Conservation (phyloP, 495 filamentous ascomycete genomes). For the Filosporella fistucella region DNA sequence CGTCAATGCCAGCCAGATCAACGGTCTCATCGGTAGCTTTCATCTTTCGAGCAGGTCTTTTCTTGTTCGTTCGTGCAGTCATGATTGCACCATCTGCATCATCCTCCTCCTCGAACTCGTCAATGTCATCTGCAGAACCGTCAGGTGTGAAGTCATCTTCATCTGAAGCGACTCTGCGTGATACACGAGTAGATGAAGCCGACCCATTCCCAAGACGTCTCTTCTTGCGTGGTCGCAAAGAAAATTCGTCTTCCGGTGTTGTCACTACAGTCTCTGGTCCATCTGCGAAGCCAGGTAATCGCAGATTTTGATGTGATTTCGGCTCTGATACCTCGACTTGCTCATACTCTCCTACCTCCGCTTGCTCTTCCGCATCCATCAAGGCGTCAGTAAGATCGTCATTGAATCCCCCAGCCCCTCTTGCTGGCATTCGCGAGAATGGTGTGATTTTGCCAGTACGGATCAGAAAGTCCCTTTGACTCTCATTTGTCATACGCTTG, state of each 20-base stretch:
- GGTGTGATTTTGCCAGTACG: constrained; percentile 97
- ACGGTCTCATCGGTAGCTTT: constrained; percentile 49
- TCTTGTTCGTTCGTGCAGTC: constrained; percentile 32
- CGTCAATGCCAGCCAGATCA: constrained; percentile 76
- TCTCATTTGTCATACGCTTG: constrained; percentile 69
- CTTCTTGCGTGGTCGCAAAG: constrained; percentile 44
- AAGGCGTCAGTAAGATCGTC: constrained; percentile 67
- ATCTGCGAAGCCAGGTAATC: constrained; percentile 71
- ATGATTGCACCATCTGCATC: constrained; percentile 40
- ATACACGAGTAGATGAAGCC: neutral
- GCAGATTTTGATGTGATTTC: constrained; percentile 75
- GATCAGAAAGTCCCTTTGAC: constrained; percentile 81
- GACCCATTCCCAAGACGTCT: constrained; percentile 14
- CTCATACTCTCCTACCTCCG: constrained; percentile 40
- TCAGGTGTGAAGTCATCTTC: constrained; percentile 18
- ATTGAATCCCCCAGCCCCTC: constrained; percentile 45
- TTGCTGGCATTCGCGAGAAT: constrained; percentile 67
- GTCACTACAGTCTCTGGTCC: constrained; percentile 26
- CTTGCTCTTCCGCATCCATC: constrained; percentile 68
- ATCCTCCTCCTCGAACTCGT: constrained; percentile 30
- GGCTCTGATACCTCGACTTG: constrained; percentile 35
- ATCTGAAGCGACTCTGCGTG: constrained; percentile 1
- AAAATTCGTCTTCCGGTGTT: constrained; percentile 42
- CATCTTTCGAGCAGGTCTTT: constrained; percentile 16
- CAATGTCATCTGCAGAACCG: constrained; percentile 9